Evolutionary conservation across 495 filamentous ascomycete genomes (phyloP).

Genomic region (Xylaria castorea): DNA sequence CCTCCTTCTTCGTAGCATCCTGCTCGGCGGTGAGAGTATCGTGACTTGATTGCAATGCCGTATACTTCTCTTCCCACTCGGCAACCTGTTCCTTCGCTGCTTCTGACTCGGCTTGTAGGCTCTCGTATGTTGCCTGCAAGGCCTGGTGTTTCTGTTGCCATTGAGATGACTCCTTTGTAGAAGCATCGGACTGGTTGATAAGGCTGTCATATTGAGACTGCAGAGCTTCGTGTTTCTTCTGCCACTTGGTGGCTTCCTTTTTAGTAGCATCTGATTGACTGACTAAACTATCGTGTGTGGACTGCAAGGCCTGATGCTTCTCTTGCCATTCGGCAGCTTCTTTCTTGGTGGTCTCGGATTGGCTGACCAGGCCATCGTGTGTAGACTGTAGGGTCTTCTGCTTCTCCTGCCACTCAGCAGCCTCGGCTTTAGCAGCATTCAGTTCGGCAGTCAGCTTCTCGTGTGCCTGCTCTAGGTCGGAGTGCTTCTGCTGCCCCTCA

Average conservation of each 20-base stretch:
- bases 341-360: conserved; percentile 11
- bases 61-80: conserved; percentile 26
- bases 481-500: conserved; percentile 18
- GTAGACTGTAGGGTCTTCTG: conserved; percentile 14
- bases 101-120: conserved; percentile 17
- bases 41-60: conserved; percentile 7
- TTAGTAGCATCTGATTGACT: conserved; percentile 16
- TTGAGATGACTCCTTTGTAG: conserved; percentile 17
- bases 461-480: conserved; percentile 19
- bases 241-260: conserved; percentile 20
- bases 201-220: conserved; percentile 23
- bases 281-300: conserved; percentile 15
- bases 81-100: conserved; percentile 16
- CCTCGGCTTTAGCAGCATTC: conserved; percentile 5
- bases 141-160: conserved; percentile 24
- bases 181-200: conserved; percentile 21
- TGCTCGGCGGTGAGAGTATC: conserved; percentile 13
- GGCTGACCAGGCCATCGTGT: conserved; percentile 12
- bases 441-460: conserved; percentile 22
- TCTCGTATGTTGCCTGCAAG: conserved; percentile 23
- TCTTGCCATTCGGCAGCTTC: conserved; percentile 23
- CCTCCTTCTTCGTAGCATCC: conserved; percentile 24
- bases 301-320: conserved; percentile 23
- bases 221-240: conserved; percentile 21
- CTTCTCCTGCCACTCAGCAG: conserved; percentile 19